These are phyloP conservation scores for Psilocybe mexicana DNA, from an alignment of 1,284 basidiomycete genomes.

Conservation along the genomic window DNA sequence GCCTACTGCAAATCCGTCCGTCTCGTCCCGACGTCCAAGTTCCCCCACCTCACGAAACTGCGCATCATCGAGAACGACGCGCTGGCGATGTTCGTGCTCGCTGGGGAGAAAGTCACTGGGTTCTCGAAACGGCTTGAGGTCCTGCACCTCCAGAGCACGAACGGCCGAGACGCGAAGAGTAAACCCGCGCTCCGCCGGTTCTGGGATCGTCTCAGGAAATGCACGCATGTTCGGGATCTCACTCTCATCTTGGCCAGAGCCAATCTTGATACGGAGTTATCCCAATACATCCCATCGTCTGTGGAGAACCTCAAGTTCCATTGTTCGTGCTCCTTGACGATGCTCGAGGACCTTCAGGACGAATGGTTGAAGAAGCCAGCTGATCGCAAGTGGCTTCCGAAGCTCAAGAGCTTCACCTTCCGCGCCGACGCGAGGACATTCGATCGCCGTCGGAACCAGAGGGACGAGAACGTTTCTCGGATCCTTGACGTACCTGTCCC, in stretches of 20 bases:
- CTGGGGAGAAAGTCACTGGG: constrained; percentile 10
- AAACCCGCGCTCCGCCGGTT: constrained; percentile 3
- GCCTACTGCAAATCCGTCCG: constrained; percentile 9
- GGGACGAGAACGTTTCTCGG: background rate
- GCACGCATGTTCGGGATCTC: constrained; percentile 10
- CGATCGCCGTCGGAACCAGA: background rate
- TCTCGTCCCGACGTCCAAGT: constrained; percentile 2
- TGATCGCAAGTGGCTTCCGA: constrained; percentile 13
- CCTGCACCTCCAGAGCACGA: constrained; percentile 14
- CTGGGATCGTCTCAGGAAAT: constrained; percentile 8
- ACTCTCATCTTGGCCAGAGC: constrained; percentile 9
- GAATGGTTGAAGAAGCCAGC: constrained; percentile 12
- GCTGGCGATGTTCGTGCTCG: constrained; percentile 11
- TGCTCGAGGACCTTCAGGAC: constrained; percentile 12
- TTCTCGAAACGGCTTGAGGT: constrained; percentile 13
- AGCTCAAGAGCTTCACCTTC: constrained; percentile 12
- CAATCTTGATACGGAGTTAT: constrained; percentile 9
- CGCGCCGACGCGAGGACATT: constrained; percentile 5
- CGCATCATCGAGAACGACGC: constrained; percentile 17
- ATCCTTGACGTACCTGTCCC: constrained; percentile 10
- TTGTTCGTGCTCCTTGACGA: constrained; percentile 10
- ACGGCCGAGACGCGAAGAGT: constrained; percentile 5
- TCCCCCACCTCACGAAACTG: constrained; percentile 12
- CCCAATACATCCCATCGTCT: constrained; percentile 4
- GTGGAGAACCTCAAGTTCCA: constrained; percentile 10